Conservation (phyloP, 2,329 filamentous ascomycete genomes). For the Penicillium hesseltinei region DNA sequence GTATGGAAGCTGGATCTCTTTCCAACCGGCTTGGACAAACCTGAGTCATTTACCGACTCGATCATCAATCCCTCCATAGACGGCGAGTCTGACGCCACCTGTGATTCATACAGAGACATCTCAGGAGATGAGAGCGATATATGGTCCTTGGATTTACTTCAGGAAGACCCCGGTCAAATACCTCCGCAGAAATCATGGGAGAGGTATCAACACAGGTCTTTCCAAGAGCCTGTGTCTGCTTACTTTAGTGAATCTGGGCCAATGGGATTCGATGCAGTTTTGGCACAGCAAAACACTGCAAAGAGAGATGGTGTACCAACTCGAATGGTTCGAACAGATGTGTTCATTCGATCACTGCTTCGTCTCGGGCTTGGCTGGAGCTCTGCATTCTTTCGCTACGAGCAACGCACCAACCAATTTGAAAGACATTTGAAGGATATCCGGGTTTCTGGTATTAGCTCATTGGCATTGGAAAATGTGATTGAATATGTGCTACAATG, state of each 20-base stretch:
- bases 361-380: slow-evolving; percentile 46
- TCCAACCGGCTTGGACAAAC: slow-evolving; percentile 22
- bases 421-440: slow-evolving; percentile 44
- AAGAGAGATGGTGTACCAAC: slow-evolving; percentile 24
- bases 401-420: slow-evolving; percentile 36
- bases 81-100: slow-evolving; percentile 15
- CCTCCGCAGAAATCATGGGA: slow-evolving; percentile 43
- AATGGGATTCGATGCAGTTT: slow-evolving; percentile 40
- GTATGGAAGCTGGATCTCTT: slow-evolving; percentile 37
- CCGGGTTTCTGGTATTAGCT: slow-evolving; percentile 52
- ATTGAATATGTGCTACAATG: slow-evolving; percentile 34
- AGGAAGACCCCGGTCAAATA: slow-evolving; percentile 11
- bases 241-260: slow-evolving; percentile 47
- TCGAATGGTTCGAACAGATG: slow-evolving; percentile 36
- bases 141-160: slow-evolving; percentile 35
- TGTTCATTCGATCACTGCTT: slow-evolving; percentile 42
- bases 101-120: slow-evolving; percentile 1
- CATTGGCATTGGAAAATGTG: slow-evolving; percentile 38
- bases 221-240: slow-evolving; percentile 35
- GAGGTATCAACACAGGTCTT: slow-evolving; percentile 34
- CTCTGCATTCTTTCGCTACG: slow-evolving; percentile 45
- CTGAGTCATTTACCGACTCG: slow-evolving; percentile 23
- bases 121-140: slow-evolving; percentile 29
- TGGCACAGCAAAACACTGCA: slow-evolving; percentile 28
- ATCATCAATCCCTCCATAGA: slow-evolving; percentile 21